Conservation (phyloP, 73 alveolate species). For the Tetrahymena elliotti region DNA sequence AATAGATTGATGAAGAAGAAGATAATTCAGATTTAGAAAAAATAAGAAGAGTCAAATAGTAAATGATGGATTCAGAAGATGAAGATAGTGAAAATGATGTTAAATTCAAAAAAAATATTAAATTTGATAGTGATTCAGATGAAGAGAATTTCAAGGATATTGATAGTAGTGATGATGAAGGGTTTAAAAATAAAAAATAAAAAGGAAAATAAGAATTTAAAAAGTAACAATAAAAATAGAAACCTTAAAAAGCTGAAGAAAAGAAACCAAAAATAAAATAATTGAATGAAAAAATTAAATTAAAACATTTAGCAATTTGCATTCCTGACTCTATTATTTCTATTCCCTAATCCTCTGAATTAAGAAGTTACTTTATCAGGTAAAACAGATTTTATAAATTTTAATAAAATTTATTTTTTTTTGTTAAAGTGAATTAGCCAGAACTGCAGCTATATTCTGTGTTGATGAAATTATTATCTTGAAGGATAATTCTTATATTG, state of each 20-base stretch:
- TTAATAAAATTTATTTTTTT: neutral
- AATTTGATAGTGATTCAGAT: neutral
- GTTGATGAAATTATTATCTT: slow-evolving; percentile 77
- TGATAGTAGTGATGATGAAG: neutral
- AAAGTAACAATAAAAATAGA: neutral
- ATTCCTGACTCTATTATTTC: neutral
- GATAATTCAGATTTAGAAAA: neutral
- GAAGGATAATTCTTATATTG: slow-evolving; percentile 41
- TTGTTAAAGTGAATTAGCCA: slow-evolving; percentile 49
- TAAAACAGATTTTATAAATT: neutral
- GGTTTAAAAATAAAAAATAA: neutral
- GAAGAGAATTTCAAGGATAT: neutral
- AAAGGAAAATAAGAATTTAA: neutral
- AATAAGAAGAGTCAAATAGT: neutral
- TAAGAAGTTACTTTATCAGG: neutral
- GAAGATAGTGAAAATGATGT: neutral
- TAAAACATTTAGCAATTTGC: neutral
- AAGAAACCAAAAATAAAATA: neutral
- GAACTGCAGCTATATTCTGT: slow-evolving; percentile 69
- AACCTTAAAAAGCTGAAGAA: neutral
- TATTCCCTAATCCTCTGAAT: neutral
- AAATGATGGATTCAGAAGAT: neutral
- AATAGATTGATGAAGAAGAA: neutral
- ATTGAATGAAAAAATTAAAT: neutral
- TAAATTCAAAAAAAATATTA: neutral